Percentiles rank a stretch among this genome's conserved stretches.
Conservation (phyloP, 2,329 filamentous ascomycete species). For the Aspergillus eucalypticola region DNA sequence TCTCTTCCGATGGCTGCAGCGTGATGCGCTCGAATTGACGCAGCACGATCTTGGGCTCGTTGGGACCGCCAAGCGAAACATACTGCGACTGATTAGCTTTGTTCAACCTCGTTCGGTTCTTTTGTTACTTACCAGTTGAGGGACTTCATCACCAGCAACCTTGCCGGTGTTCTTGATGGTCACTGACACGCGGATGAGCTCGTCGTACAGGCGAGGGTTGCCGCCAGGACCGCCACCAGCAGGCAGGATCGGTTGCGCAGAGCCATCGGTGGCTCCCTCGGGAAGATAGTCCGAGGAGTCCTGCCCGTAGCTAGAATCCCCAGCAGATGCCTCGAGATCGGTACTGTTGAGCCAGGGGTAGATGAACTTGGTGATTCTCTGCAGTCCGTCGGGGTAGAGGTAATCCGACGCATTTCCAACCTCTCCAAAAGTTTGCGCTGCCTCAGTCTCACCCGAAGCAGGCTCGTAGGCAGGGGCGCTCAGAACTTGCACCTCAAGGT, state of each 20-base stretch:
- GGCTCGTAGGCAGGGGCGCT: constrained; percentile 53
- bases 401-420: constrained; percentile 53
- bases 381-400: constrained; percentile 56
- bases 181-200: constrained; percentile 51
- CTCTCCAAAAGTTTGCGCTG: constrained; percentile 56
- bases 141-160: constrained; percentile 53
- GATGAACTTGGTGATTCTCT: constrained; percentile 57
- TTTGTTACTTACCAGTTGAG: constrained; percentile 46
- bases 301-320: constrained; percentile 57
- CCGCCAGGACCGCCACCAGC: constrained; percentile 62
- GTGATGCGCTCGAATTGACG: constrained; percentile 78
- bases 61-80: constrained; percentile 73
- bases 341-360: constrained; percentile 66
- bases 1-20: constrained; percentile 68
- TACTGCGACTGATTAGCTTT: constrained; percentile 51
- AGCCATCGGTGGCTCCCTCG: constrained; percentile 52
- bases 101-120: not conserved
- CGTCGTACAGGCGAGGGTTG: constrained; percentile 57
- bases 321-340: constrained; percentile 53
- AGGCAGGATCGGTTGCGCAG: constrained; percentile 57
- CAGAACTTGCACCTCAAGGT: constrained; percentile 52
- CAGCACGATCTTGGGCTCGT: constrained; percentile 67
- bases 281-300: constrained; percentile 54
- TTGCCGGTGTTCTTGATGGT: constrained; percentile 55
- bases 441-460: constrained; percentile 52